Evolutionary conservation across 2,329 filamentous ascomycete genomes (phyloP).

Genomic region (Moelleriella libera): DNA sequence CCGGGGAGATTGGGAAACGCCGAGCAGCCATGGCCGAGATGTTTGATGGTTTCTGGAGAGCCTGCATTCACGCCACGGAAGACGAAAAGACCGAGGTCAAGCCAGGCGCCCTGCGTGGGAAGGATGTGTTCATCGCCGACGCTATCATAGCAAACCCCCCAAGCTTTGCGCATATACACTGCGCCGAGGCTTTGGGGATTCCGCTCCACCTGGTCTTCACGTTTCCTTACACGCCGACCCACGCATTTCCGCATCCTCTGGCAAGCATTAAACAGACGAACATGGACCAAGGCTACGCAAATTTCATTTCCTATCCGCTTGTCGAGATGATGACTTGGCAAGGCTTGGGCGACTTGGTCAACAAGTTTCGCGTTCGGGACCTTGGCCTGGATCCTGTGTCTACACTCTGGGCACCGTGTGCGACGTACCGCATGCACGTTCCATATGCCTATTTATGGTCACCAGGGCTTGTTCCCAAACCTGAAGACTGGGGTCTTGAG

Average conservation of each 20-base stretch:
- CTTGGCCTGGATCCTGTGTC: slow-evolving; percentile 60
- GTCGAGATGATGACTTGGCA: slow-evolving; percentile 89
- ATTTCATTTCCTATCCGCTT: slow-evolving; percentile 68
- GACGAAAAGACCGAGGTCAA: slow-evolving; percentile 44
- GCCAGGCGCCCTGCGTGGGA: slow-evolving; percentile 49
- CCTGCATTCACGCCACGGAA: slow-evolving; percentile 61
- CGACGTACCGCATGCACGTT: slow-evolving; percentile 58
- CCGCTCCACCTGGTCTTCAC: slow-evolving; percentile 84
- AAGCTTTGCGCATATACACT: slow-evolving; percentile 65
- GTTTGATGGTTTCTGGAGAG: slow-evolving; percentile 72
- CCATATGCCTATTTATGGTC: slow-evolving; percentile 66
- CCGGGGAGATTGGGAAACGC: slow-evolving; percentile 56
- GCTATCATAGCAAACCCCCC: slow-evolving; percentile 80
- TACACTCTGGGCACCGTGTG: slow-evolving; percentile 62
- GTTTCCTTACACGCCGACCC: slow-evolving; percentile 64
- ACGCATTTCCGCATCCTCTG: slow-evolving; percentile 62
- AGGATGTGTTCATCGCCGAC: slow-evolving; percentile 51
- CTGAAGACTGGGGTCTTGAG: slow-evolving; percentile 51
- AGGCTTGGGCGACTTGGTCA: slow-evolving; percentile 67
- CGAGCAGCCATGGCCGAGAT: slow-evolving; percentile 64
- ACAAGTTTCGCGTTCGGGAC: slow-evolving; percentile 56
- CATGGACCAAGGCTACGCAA: slow-evolving; percentile 58
- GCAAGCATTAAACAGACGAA: slow-evolving; percentile 63
- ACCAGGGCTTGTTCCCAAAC: slow-evolving; percentile 51
- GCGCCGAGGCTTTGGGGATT: slow-evolving; percentile 63